phyloP scores from a whole-genome alignment of 108 stramenopile genomes.

The Pseudonitzschia delicatissima region DNA sequence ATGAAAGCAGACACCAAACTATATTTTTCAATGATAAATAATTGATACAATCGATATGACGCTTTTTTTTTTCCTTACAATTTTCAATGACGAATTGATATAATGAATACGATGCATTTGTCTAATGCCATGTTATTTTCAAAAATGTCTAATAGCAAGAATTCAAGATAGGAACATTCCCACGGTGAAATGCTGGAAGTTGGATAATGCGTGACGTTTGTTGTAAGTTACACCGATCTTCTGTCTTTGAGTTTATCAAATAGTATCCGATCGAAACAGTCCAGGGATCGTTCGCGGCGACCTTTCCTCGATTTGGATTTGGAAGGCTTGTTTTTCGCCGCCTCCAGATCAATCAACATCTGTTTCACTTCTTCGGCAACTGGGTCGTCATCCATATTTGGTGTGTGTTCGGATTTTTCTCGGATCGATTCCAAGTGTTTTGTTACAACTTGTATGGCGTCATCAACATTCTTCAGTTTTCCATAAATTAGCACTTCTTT shows the following conservation, averaged over 20 bases:
- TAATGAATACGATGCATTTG: too few species aligned
- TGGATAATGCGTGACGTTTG: background rate
- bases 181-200: too few species aligned
- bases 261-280: constrained; percentile 12
- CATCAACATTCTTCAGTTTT: constrained; percentile 33
- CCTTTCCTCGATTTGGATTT: constrained; percentile 1
- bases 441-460: constrained; percentile 20
- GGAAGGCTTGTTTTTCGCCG: constrained; percentile 3
- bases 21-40: too few species aligned
- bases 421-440: constrained; percentile 9
- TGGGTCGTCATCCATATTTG: background rate
- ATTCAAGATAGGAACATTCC: too few species aligned
- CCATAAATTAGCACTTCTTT: constrained; percentile 40
- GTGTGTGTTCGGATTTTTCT: background rate
- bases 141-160: too few species aligned
- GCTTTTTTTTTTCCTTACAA: too few species aligned
- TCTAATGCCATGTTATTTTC: too few species aligned
- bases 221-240: background rate
- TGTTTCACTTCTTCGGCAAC: constrained; percentile 14
- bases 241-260: constrained; percentile 3
- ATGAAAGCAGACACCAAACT: too few species aligned
- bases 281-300: constrained; percentile 10
- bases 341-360: constrained; percentile 12
- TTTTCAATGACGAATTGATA: too few species aligned
- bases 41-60: too few species aligned